These are phyloP conservation scores for Fusarium armeniacum DNA, from an alignment of 2,329 filamentous ascomycete genomes.

Conservation along the genomic window DNA sequence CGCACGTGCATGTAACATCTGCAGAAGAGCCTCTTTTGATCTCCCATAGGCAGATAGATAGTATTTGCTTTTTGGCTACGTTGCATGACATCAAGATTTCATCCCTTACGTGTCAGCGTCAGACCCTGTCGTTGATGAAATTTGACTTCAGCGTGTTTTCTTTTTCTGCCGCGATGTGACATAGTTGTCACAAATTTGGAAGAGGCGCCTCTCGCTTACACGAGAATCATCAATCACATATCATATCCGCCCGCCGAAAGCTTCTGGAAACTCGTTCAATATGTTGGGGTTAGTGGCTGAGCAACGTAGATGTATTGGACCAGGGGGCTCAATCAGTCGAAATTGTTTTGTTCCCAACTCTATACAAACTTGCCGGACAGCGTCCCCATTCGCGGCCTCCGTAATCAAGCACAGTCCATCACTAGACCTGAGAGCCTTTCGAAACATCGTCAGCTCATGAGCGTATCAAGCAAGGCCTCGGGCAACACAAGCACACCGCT, in stretches of 20 bases:
- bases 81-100: conserved; percentile 8
- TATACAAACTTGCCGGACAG: conserved; percentile 17
- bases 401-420: conserved; percentile 43
- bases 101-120: conserved; percentile 26
- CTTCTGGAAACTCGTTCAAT: not conserved
- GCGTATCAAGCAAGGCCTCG: conserved; percentile 4
- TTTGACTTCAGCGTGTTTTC: conserved; percentile 14
- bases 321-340: conserved; percentile 20
- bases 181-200: not conserved
- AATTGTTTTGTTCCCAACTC: conserved; percentile 1
- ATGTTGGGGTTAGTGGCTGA: not conserved
- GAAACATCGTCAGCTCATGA: conserved; percentile 37
- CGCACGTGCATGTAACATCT: conserved; percentile 35
- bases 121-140: conserved; percentile 4
- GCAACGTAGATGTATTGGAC: not conserved
- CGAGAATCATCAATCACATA: conserved; percentile 8
- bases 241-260: conserved; percentile 4
- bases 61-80: conserved; percentile 17
- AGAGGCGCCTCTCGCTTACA: conserved; percentile 13
- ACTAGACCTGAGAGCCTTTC: conserved; percentile 31
- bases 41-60: conserved; percentile 9
- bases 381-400: conserved; percentile 19
- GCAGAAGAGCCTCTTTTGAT: conserved; percentile 13
- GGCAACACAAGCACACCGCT: conserved; percentile 37
- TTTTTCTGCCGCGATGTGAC: conserved; percentile 15